Conservation (phyloP, 305 asterid genomes). For the Plantago coronopus region DNA sequence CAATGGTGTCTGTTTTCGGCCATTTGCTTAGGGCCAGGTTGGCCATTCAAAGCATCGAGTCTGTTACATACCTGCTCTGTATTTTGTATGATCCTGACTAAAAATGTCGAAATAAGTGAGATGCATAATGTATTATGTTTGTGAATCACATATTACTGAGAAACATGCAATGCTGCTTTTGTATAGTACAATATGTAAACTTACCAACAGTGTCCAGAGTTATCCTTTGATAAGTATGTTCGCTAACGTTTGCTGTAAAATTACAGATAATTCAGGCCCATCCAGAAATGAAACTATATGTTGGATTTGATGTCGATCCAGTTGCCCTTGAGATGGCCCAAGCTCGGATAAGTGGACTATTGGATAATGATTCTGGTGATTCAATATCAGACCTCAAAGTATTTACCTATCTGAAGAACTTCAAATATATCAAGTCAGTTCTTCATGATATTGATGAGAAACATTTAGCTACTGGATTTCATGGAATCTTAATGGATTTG, state of each 20-base stretch:
- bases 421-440: constrained; percentile 46
- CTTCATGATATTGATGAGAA: constrained; percentile 49
- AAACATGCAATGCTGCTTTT: no score
- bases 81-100: no score
- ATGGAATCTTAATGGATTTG: constrained; percentile 91
- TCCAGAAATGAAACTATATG: constrained; percentile 72
- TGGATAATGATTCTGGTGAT: constrained; percentile 29
- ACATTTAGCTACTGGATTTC: constrained; percentile 41
- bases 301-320: constrained; percentile 88
- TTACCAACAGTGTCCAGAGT: not conserved
- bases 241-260: constrained; percentile 24
- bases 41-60: no score
- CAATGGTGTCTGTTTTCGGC: no score
- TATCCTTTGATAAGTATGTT: constrained; percentile 5
- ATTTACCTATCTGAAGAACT: constrained; percentile 64
- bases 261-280: constrained; percentile 87
- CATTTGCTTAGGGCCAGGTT: no score
- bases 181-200: no score
- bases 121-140: no score
- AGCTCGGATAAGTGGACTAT: constrained; percentile 37
- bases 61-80: no score
- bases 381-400: constrained; percentile 40
- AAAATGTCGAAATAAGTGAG: no score
- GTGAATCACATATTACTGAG: no score
- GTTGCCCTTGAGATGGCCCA: constrained; percentile 68